Evolutionary conservation across 1,284 basidiomycete species (phyloP).

Genomic region (Rhodotorula glutinis): DNA sequence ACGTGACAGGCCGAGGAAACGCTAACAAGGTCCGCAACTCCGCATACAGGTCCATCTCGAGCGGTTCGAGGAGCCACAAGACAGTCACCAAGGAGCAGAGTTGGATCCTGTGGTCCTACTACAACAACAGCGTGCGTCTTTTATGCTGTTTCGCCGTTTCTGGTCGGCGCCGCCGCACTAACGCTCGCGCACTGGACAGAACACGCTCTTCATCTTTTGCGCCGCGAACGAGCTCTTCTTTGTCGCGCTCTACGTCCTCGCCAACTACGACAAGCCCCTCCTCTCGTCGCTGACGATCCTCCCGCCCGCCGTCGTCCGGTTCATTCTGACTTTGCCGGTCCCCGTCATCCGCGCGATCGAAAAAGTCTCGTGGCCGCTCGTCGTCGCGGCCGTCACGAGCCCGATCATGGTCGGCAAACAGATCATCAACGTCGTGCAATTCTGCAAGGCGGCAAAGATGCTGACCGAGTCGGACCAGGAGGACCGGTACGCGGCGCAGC

Average conservation of each 20-base stretch:
- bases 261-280: constrained; percentile 63
- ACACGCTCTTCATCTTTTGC: constrained; percentile 86
- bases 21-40: too few species aligned
- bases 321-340: constrained; percentile 42
- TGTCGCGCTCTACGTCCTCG: constrained; percentile 91
- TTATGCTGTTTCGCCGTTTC: too few species aligned
- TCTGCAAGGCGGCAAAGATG: constrained; percentile 98
- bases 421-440: constrained; percentile 90
- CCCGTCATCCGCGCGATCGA: constrained; percentile 30
- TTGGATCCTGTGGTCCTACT: constrained; percentile 86
- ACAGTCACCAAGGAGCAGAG: constrained; percentile 85
- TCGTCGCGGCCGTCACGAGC: constrained; percentile 64
- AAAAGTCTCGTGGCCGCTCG: constrained; percentile 72
- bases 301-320: constrained; percentile 61
- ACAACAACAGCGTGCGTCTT: constrained; percentile 80
- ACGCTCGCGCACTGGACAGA: constrained; percentile 51
- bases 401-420: constrained; percentile 83
- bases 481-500: constrained; percentile 30
- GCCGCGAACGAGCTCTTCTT: constrained; percentile 98
- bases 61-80: constrained; percentile 91
- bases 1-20: too few species aligned
- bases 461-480: constrained; percentile 43
- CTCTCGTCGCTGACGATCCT: constrained; percentile 68
- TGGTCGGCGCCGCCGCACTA: background rate
- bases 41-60: constrained; percentile 77